A percentile compares a stretch with the other conserved stretches of the same genome.
phyloP scores from a whole-genome alignment of 139 green algal genomes.

The Auxenochlorella pyrenoidosa region DNA sequence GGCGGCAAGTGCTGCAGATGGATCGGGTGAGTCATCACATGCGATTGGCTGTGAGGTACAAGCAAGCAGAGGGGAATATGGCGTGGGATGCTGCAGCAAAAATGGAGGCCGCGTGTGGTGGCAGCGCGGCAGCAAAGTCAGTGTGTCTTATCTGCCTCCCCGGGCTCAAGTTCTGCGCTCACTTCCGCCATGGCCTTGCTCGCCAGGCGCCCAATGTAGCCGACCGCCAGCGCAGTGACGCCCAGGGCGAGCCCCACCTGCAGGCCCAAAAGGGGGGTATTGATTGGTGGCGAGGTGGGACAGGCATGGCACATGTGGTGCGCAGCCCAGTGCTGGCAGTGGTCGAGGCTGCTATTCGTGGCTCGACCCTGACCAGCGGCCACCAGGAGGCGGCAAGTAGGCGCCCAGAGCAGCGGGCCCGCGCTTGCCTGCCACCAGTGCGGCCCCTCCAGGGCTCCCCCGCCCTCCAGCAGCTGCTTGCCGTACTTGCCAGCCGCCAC shows the following conservation, averaged over 20 bases:
- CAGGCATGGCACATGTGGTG: too few species aligned
- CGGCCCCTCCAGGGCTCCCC: neutral
- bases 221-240: slow-evolving; percentile 64
- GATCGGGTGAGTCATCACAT: too few species aligned
- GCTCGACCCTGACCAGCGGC: too few species aligned
- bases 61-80: too few species aligned
- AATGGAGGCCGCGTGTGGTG: too few species aligned
- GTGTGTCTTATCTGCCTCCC: neutral
- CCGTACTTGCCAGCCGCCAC: slow-evolving; percentile 70
- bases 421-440: neutral
- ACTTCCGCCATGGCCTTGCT: slow-evolving; percentile 77
- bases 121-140: too few species aligned
- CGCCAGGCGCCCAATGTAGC: slow-evolving; percentile 77
- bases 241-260: slow-evolving; percentile 75
- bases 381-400: too few species aligned
- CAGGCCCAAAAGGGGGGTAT: neutral
- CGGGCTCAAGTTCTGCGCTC: neutral
- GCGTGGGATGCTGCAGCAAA: too few species aligned
- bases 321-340: neutral
- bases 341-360: neutral
- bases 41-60: too few species aligned
- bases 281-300: neutral
- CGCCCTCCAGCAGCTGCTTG: slow-evolving; percentile 28
- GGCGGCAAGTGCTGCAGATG: too few species aligned
- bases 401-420: neutral